Conservation (phyloP, 768 basidiomycete genomes). For the Suillus weaverae region DNA sequence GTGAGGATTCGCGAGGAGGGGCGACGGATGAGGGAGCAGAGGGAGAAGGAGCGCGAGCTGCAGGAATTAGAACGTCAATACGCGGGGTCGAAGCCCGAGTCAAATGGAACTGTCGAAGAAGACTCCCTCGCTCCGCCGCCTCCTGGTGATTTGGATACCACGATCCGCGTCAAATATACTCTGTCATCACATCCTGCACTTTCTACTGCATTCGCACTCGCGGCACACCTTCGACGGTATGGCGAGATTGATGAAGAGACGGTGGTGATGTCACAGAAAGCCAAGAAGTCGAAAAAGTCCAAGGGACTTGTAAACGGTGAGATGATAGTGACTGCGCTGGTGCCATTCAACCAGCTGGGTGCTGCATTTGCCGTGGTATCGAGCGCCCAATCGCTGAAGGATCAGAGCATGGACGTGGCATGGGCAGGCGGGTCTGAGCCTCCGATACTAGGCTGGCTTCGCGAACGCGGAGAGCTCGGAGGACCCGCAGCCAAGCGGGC, state of each 20-base stretch:
- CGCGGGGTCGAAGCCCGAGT: constrained; percentile 25
- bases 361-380: constrained; percentile 78
- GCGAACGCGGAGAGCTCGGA: constrained; percentile 67
- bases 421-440: constrained; percentile 79
- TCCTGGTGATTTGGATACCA: constrained; percentile 70
- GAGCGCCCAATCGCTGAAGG: constrained; percentile 50
- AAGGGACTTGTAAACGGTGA: constrained; percentile 37
- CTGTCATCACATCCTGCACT: constrained; percentile 49
- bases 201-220: constrained; percentile 19
- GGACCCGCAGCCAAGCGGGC: constrained; percentile 10
- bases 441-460: constrained; percentile 68
- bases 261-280: constrained; percentile 68
- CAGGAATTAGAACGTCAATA: constrained; percentile 37
- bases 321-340: constrained; percentile 68
- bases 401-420: constrained; percentile 63
- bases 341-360: constrained; percentile 74
- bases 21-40: constrained; percentile 63
- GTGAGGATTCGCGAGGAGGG: constrained; percentile 79
- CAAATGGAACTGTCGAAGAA: constrained; percentile 31
- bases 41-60: constrained; percentile 48
- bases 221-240: constrained; percentile 53
- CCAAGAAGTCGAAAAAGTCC: constrained; percentile 41
- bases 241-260: constrained; percentile 62
- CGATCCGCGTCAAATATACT: constrained; percentile 69
- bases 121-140: constrained; percentile 56